Conservation (phyloP, 768 basidiomycete species). For the Trametes cubensis region DNA sequence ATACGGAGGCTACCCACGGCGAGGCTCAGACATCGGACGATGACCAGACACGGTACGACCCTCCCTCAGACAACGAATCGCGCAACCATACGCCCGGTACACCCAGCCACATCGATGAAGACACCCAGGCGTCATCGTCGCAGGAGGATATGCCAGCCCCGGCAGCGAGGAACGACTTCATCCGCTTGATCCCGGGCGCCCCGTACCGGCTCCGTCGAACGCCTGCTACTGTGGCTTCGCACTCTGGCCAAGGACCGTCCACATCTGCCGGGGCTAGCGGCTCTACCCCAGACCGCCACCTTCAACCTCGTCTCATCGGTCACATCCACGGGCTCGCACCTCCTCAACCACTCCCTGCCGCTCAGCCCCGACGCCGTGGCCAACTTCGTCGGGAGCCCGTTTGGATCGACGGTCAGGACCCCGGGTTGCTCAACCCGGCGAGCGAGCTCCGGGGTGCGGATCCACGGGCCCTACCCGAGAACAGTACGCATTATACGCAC, state of each 20-base stretch:
- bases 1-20: not conserved
- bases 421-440: not conserved
- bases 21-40: constrained; percentile 1
- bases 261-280: too few species aligned
- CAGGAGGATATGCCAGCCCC: not conserved
- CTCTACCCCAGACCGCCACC: too few species aligned
- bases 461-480: not conserved
- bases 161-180: not conserved
- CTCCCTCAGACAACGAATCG: not conserved
- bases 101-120: too few species aligned
- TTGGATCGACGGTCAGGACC: constrained; percentile 8
- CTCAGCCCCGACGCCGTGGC: not conserved
- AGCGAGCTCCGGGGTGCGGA: constrained; percentile 8
- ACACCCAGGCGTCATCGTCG: not conserved
- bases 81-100: too few species aligned
- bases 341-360: not conserved
- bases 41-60: not conserved
- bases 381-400: constrained; percentile 12
- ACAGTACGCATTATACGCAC: not conserved
- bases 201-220: not conserved
- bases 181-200: not conserved
- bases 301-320: constrained; percentile 1
- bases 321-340: not conserved
- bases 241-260: too few species aligned
- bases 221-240: too few species aligned